These are phyloP conservation scores for Monosporascus sp. DNA, from an alignment of 2,329 filamentous ascomycete species.

Conservation along the genomic window DNA sequence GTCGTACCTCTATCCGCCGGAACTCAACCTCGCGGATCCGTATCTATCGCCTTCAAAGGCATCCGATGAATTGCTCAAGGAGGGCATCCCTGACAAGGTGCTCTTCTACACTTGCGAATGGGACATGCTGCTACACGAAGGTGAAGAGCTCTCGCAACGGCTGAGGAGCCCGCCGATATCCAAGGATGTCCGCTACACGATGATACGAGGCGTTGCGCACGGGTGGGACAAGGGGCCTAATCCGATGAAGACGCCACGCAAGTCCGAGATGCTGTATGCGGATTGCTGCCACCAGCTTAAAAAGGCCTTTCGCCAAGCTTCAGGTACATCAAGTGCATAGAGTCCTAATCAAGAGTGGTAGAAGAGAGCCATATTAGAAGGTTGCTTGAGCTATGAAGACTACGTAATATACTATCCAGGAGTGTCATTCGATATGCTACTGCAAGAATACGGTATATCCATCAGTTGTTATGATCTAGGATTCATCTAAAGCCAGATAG, in stretches of 20 bases:
- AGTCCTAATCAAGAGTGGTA: no score
- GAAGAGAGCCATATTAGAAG: no score
- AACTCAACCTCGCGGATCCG: constrained; percentile 44
- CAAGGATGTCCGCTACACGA: constrained; percentile 54
- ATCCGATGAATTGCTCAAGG: constrained; percentile 41
- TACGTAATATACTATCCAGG: no score
- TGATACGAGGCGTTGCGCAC: constrained; percentile 55
- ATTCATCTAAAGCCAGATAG: no score
- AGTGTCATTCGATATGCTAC: no score
- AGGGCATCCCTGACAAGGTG: constrained; percentile 45
- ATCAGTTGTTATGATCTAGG: no score
- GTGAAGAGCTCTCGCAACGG: constrained; percentile 55
- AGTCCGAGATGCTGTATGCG: constrained; percentile 48
- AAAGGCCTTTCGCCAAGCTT: constrained; percentile 34
- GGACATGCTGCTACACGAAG: constrained; percentile 59
- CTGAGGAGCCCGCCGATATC: constrained; percentile 40
- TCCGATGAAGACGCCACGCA: constrained; percentile 45
- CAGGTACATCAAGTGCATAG: no score
- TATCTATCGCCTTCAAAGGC: constrained; percentile 55
- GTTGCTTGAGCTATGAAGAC: no score
- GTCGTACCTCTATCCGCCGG: constrained; percentile 52
- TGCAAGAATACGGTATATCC: no score
- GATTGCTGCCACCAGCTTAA: constrained; percentile 47
- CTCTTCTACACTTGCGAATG: constrained; percentile 59
- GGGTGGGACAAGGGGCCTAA: constrained; percentile 65